Evolutionary conservation across 176 grass and related monocot genomes (phyloP), one percentile per base, ranked within the genome.

Genomic region (Triticum timopheevii): DNA sequence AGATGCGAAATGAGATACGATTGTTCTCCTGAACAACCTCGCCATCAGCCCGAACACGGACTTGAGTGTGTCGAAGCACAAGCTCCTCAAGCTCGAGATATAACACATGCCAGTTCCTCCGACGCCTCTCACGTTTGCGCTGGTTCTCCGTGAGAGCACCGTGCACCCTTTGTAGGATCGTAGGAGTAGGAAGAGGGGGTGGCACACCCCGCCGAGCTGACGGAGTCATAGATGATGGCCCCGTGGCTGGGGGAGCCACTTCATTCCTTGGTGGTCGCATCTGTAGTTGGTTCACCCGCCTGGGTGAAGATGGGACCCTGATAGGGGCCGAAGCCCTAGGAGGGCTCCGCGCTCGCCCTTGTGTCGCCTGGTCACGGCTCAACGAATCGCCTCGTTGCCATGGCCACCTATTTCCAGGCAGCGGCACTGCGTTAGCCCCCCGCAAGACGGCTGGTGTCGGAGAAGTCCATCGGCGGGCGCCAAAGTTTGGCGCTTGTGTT

Each of bases 301-400:
- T 61, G 8, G 58, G 20, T 4, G 58, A 8, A 22, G 8, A 10
- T 7, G 8, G 3, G 19, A 61, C 58, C 7, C 1, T 2, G 1
- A 6, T 61, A 10, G 58, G 58, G 8, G 58, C 20, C 1, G 22
- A n/a, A 9, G 20, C 58, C 20, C 3, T 8, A 0, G 8, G 58
- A 61, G 22, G 22, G 20, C 22, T 61, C 7, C 7, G 22, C 8
- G 22, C 3, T 61, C 58, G 8, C 56, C 56, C 19, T n/a, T 61
- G 56, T 10, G 1, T 8, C 3, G 8, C 7, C 0, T 20, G 7
- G 8, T 61, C 8, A 3, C 0, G 2, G 2, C n/a, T 1, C 9
- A 22, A 22, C 0, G 58, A 8, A 7, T 61, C 8, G 0, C 10
- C 22, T 10, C 22, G 8, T 2, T 8, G 8, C n/a, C 22, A 7